Base-by-base conservation (phyloP, 345 rosid species). In the Salix suchowensis region DNA sequence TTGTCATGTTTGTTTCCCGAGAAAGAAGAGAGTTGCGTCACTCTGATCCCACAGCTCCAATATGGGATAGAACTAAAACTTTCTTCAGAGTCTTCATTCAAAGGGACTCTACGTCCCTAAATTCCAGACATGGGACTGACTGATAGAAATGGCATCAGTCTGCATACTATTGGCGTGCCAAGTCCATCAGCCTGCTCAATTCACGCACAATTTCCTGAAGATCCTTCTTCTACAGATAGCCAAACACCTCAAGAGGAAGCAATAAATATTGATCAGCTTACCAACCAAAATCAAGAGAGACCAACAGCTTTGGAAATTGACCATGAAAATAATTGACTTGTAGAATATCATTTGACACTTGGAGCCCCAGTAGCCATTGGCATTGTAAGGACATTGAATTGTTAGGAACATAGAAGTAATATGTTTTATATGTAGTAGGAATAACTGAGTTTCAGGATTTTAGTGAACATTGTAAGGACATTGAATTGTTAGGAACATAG, bases 11-110 rank as follows among this genome's bases (percentile, higher is more conserved):
- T 23, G 19, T 76, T 37, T 58, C 11, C 18, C 46, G 13, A 11
- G 73, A 76, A 10, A 65, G 69, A 54, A 3, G 73, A 42, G 11
- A 6, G 24, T 36, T 68, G 48, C 16, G 13, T 16, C 36, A 65
- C 6, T 23, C 54, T 12, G 76, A 78, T 9, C 12, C 76, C 2
- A 21, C 32, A 7, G 19, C 40, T 50, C 42, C 77, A 37, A 2
- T 44, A 2, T 16, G 75, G 65, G 6, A 48, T 42, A 79, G 66
- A 28, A 15, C 54, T 69, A 44, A 19, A n/a, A 9, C 14, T 66
- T 74, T 79, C 65, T 34, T 61, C 1, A 58, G 50, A 46, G 68
- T 24, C 24, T 79, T 66, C 36, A 40, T 68, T 10, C 48, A 79
- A 12, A 79, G 62, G 50, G 82, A 79, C 44, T 37, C 60, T 7